Conservation (phyloP, 345 rosid species). For the Heritiera fomes region DNA sequence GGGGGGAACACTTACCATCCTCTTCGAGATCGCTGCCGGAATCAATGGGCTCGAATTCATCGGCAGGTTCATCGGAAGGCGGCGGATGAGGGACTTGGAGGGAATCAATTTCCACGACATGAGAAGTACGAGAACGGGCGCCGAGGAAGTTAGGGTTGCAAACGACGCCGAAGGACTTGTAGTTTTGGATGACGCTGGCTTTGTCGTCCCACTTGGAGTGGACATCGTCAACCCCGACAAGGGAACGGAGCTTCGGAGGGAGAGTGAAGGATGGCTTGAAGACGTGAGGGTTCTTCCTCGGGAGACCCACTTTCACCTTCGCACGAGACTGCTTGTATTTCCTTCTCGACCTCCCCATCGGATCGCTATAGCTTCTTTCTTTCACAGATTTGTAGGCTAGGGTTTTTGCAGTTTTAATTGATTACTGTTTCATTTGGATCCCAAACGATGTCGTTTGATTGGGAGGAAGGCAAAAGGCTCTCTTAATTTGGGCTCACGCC, state of each 20-base stretch:
- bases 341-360: conserved; percentile 92
- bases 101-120: conserved; percentile 58
- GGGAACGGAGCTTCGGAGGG: conserved; percentile 84
- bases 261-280: conserved; percentile 81
- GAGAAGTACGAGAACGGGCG: conserved; percentile 69
- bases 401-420: conserved; percentile 19
- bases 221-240: conserved; percentile 51
- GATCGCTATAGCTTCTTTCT: conserved; percentile 8
- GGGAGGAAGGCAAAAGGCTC: not conserved
- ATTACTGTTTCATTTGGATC: not conserved
- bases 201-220: conserved; percentile 72
- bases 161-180: conserved; percentile 85
- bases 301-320: conserved; percentile 83
- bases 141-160: conserved; percentile 88
- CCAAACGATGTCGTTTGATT: not conserved
- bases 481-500: not conserved
- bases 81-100: conserved; percentile 68
- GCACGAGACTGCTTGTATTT: conserved; percentile 75
- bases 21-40: conserved; percentile 94
- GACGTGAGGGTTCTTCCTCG: conserved; percentile 68
- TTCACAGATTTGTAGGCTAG: conserved; percentile 16
- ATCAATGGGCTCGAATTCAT: conserved; percentile 58
- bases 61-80: conserved; percentile 37
- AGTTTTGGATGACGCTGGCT: conserved; percentile 79
- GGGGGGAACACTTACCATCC: conserved; percentile 50